phyloP scores from a whole-genome alignment of 768 basidiomycete genomes.

The Roridomyces roridus region DNA sequence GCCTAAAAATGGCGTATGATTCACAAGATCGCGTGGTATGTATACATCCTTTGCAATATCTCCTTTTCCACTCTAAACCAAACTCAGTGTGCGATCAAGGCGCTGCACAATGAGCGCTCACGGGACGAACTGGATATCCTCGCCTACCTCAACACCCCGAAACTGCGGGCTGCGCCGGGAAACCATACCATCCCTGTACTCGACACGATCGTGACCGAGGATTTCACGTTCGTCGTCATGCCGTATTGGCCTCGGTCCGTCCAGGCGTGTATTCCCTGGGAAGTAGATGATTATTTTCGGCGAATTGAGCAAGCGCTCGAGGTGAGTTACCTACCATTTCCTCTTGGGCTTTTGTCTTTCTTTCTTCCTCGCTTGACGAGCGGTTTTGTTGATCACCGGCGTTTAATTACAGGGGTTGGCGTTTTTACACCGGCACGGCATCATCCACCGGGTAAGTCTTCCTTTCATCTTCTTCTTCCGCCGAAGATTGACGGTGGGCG shows the following conservation, averaged over 20 bases:
- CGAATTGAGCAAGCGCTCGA: conserved; percentile 20
- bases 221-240: conserved; percentile 25
- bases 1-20: conserved; percentile 27
- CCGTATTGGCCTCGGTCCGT: conserved; percentile 25
- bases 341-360: no score
- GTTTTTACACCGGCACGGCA: conserved; percentile 24
- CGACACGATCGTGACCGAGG: conserved; percentile 20
- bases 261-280: conserved; percentile 21
- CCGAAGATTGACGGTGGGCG: background rate
- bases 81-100: conserved; percentile 22
- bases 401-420: conserved; percentile 11
- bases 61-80: no score
- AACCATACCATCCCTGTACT: conserved; percentile 27
- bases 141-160: conserved; percentile 20
- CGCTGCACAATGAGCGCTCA: conserved; percentile 15
- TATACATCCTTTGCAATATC: background rate
- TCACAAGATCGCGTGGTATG: conserved; percentile 20
- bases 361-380: no score
- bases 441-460: conserved; percentile 20
- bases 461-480: background rate
- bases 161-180: conserved; percentile 18
- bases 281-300: conserved; percentile 26
- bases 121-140: conserved; percentile 19
- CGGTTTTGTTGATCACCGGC: conserved; percentile 3
- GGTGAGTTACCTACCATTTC: no score